Evolutionary conservation across 331 rosid species (phyloP), one percentile per base, ranked within the genome.

Genomic region (Pyrus hybrid): DNA sequence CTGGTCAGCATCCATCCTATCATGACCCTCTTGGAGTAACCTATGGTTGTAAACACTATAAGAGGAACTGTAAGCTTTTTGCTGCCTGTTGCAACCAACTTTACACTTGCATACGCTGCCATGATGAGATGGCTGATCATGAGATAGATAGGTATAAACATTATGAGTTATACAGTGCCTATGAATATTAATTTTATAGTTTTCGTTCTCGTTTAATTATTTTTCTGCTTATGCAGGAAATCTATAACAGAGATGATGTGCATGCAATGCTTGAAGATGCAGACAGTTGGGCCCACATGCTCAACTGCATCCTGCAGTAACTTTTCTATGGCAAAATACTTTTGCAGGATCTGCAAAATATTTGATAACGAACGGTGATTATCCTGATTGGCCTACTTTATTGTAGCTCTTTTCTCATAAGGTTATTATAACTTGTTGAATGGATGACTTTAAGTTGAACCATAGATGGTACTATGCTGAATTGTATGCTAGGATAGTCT

Each of bases 41-140:
- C 67, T 81, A 85, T 80, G 99, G 99, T 25, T 94, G 99, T 83
- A 84, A 92, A 79, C 99, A 94, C 91, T 94, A 94, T 80, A 92
- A 86, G 90, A 89, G 99, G 73, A 92, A 84, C 84, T 92, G 97
- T 74, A 94, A 94, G 85, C 92, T 94, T 80, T 75, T 92, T 9
- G 85, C 92, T 82, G 75, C 90, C 26, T 94, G 99, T 77, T 94
- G 99, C 96, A 87, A 89, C 88, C 89, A 84, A 81, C 91, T 94
- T n/a, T 82, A 81, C 72, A 74, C 97, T 71, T 94, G 99, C 90
- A 69, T 91, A 68, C 93, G 84, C 82, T 94, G 99, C 90, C 99
- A 94, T 73, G 86, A 94, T 54, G 99, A 94, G 70, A 83, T 73
- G 69, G 72, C 90, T 8, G 97, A 83, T 77, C 99, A 94, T 82